Base-by-base conservation (phyloP, 2,329 filamentous ascomycete species). In the Microcera coccophila region DNA sequence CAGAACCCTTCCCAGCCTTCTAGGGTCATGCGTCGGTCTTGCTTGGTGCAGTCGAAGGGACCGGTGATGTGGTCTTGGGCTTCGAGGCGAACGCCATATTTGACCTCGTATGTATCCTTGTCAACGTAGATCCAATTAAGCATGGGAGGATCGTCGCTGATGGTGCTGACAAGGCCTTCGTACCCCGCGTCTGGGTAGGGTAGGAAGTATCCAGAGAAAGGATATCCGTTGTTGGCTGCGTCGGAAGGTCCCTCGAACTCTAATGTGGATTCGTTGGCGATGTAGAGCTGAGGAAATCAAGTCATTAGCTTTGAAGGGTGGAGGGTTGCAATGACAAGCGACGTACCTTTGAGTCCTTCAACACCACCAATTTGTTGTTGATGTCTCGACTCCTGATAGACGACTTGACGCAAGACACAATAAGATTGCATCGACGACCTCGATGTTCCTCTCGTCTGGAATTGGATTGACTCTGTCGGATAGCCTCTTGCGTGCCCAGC, bases 171-270 rank as follows among this genome's bases (percentile, higher is more conserved):
- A 2, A 75, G 58, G 4, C 72, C 72, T 28, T 72, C 65, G 33
- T 69, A 65, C 19, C 60, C 45, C n/a, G 65, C 49, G n/a, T 76
- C 76, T 3, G 77, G 76, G 49, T 79, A 80, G 2, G 76, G 75
- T 17, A 80, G 62, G 49, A 71, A 80, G 53, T 81, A 80, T 19
- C 77, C 77, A 3, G 74, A 68, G 52, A 78, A 80, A 0, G 72
- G 70, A 54, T 80, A 75, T 3, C 74, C 63, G 10, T 68, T 73
- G 39, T 74, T 74, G 16, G 77, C 68, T 49, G 73, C 76, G 26
- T 59, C 52, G 44, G 50, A 49, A 12, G 53, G 28, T 12, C 58
- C 53, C 32, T 53, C 48, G 14, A 58, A 55, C 18, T 59, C 56
- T 11, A 57, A 31, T 2, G 56, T 56, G 29, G 57, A 51, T 24